These are phyloP conservation scores for Kwoniella sp. DNA, from an alignment of 768 basidiomycete genomes.

Conservation along the genomic window DNA sequence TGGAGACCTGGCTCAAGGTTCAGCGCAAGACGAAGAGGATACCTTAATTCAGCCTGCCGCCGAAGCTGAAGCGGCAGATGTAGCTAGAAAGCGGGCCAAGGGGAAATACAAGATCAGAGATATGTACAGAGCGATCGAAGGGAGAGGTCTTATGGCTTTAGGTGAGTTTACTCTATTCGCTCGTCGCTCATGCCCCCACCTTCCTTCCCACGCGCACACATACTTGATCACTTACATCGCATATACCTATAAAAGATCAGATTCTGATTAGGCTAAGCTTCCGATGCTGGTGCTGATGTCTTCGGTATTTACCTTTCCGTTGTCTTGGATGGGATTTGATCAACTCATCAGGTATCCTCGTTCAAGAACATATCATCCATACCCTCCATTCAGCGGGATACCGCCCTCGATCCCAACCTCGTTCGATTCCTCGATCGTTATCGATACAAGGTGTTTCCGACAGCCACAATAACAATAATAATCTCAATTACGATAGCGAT, in stretches of 20 bases:
- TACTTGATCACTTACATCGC: too few relatives aligned
- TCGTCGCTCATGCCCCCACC: background rate
- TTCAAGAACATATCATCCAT: slow-evolving; percentile 25
- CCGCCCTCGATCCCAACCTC: background rate
- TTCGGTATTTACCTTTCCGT: background rate
- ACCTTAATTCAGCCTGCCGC: too few relatives aligned
- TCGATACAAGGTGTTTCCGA: too few relatives aligned
- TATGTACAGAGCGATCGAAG: slow-evolving; percentile 39
- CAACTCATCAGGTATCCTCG: slow-evolving; percentile 19
- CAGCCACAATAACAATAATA: too few relatives aligned
- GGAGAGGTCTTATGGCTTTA: slow-evolving; percentile 36
- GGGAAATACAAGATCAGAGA: slow-evolving; percentile 33
- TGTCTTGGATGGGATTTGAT: too few relatives aligned
- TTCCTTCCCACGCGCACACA: too few relatives aligned
- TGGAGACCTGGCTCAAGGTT: background rate
- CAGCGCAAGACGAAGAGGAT: too few relatives aligned
- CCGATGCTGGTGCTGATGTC: background rate
- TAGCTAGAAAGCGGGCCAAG: background rate
- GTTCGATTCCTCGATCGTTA: background rate
- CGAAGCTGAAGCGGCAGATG: too few relatives aligned
- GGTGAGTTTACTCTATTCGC: slow-evolving; percentile 19
- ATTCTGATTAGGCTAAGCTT: background rate
- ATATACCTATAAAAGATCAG: too few relatives aligned
- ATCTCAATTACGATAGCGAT: background rate
- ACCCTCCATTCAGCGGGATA: slow-evolving; percentile 3